Evolutionary conservation across 2,329 filamentous ascomycete species (phyloP).

Genomic region (Rhynchosporium agropyri): DNA sequence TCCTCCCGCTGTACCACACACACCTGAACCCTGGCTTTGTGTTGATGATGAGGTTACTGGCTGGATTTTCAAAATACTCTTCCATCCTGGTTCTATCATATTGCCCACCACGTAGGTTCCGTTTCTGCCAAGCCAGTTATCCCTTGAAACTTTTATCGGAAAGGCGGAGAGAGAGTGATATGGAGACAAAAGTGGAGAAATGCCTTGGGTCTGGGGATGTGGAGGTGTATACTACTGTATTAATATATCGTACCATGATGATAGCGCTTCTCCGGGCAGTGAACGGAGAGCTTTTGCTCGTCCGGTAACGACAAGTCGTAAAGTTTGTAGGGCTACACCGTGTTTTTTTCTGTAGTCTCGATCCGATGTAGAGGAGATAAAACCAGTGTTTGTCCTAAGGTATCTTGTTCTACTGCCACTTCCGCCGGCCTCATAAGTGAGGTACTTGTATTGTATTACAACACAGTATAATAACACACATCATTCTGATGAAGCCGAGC

Average conservation of each 20-base stretch:
- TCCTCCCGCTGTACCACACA: constrained; percentile 26
- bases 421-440: no score
- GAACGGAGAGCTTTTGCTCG: background rate
- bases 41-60: constrained; percentile 14
- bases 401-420: no score
- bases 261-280: background rate
- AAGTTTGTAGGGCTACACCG: background rate
- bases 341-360: background rate
- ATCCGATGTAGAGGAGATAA: no score
- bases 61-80: background rate
- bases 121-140: constrained; percentile 14
- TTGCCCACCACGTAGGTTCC: constrained; percentile 4
- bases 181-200: background rate
- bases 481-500: no score
- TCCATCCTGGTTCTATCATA: background rate
- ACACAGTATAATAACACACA: no score
- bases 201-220: background rate
- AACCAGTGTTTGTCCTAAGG: no score
- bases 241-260: no score
- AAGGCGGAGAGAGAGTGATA: background rate
- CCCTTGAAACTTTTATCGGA: constrained; percentile 1
- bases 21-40: constrained; percentile 13
- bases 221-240: no score
- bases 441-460: no score
- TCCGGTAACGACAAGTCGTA: background rate